These are phyloP conservation scores for Erodium moschatum DNA, from an alignment of 441 rosid genomes.

Conservation along the genomic window DNA sequence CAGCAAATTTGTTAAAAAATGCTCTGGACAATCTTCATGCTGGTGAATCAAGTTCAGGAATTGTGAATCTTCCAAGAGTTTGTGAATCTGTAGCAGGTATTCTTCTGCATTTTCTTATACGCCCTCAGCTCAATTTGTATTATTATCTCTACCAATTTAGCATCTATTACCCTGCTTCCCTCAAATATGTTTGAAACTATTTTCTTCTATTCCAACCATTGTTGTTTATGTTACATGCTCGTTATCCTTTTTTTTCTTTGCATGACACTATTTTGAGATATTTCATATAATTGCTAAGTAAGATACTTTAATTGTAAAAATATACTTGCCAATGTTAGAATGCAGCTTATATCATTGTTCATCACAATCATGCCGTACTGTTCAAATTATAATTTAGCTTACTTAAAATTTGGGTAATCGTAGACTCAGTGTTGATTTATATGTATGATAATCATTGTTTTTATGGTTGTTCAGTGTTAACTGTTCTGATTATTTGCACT, in stretches of 20 bases:
- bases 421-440: not conserved
- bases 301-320: not conserved
- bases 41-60: conserved; percentile 36
- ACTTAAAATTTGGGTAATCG: not conserved
- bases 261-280: not conserved
- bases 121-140: not conserved
- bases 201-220: not conserved
- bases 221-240: not conserved
- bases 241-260: not conserved
- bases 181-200: no score
- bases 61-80: conserved; percentile 40
- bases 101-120: conserved; percentile 13
- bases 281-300: not conserved
- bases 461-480: not conserved
- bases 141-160: no score
- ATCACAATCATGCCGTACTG: not conserved
- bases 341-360: not conserved
- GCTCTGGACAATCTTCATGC: conserved; percentile 27
- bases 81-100: conserved; percentile 54
- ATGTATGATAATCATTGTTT: not conserved
- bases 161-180: no score
- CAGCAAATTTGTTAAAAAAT: conserved; percentile 41
- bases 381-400: not conserved
- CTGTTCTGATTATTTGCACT: conserved; percentile 25
- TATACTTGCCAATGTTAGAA: not conserved